phyloP scores from a whole-genome alignment of 179 eudicot species.

The Corrigiola litoralis region DNA sequence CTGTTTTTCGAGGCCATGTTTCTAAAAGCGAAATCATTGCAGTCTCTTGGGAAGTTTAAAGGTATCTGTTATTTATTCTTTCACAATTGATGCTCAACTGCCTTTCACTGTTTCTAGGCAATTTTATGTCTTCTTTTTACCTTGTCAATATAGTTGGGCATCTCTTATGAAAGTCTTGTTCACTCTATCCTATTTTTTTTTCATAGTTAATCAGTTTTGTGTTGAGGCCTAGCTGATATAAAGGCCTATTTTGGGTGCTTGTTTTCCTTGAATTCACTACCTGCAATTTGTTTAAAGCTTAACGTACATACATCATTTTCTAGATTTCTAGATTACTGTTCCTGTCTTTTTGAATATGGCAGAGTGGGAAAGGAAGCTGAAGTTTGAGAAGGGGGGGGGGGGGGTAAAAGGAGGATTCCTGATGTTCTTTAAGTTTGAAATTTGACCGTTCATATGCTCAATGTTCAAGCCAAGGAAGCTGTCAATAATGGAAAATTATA shows the following conservation, averaged over 20 bases:
- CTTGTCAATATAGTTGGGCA: not conserved
- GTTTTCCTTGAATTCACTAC: not conserved
- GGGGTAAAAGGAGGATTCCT: too few relatives aligned
- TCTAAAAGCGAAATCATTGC: slow-evolving; percentile 78
- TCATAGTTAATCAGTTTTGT: not conserved
- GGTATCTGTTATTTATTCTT: too few relatives aligned
- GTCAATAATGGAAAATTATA: too few relatives aligned
- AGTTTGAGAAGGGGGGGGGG: not conserved
- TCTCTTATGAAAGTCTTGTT: not conserved
- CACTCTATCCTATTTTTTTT: not conserved
- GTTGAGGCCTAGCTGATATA: not conserved
- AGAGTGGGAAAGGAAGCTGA: not conserved
- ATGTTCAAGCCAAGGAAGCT: too few relatives aligned
- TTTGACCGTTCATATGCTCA: not conserved
- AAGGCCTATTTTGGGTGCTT: not conserved
- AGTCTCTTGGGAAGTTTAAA: slow-evolving; percentile 71
- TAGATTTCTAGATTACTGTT: not conserved
- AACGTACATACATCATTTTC: not conserved
- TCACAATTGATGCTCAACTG: not conserved
- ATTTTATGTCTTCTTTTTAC: not conserved
- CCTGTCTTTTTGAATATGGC: not conserved
- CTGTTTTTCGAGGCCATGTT: slow-evolving; percentile 70
- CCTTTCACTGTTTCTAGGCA: not conserved
- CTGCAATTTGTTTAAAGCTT: not conserved
- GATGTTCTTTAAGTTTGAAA: not conserved